Percentiles rank a stretch among this genome's conserved stretches.
Conservation (phyloP, 1,139 yeast genomes). For the Suhomyces atakaporum region DNA sequence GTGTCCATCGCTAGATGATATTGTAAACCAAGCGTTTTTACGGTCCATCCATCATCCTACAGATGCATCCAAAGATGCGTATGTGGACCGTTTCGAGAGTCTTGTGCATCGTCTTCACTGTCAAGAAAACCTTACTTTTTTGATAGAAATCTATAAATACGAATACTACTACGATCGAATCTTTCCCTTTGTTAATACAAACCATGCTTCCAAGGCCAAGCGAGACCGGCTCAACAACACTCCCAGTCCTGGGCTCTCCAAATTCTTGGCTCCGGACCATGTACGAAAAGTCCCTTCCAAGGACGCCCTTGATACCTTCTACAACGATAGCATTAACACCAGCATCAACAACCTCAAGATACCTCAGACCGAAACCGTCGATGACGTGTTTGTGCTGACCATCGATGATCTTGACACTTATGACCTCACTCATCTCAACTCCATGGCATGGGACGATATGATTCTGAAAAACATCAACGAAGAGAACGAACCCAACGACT, state of each 20-base stretch:
- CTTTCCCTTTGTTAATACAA: constrained; percentile 15
- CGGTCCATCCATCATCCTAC: constrained; percentile 18
- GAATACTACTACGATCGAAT: constrained; percentile 30
- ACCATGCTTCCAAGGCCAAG: constrained; percentile 4
- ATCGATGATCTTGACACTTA: constrained; percentile 33
- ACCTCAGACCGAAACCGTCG: constrained; percentile 5
- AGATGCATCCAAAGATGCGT: constrained; percentile 8
- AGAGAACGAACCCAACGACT: constrained; percentile 16
- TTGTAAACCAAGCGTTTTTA: constrained; percentile 26
- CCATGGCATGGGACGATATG: constrained; percentile 33
- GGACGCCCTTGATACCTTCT: constrained; percentile 13
- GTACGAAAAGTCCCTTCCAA: constrained; percentile 5
- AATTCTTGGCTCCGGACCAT: constrained; percentile 6
- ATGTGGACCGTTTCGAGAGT: constrained; percentile 16
- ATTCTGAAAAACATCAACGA: constrained; percentile 24
- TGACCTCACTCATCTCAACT: constrained; percentile 7
- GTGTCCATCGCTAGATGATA: constrained; percentile 20
- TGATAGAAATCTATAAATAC: constrained; percentile 48
- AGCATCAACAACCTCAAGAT: constrained; percentile 11
- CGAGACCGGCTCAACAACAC: constrained; percentile 20
- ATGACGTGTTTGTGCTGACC: constrained; percentile 30
- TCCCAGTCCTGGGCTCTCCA: constrained; percentile 15
- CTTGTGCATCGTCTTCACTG: constrained; percentile 33
- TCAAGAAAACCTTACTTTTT: constrained; percentile 47
- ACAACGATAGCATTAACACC: constrained; percentile 11